These are phyloP conservation scores for Solanum tarijense DNA, from an alignment of 257 asterid species.

Conservation along the genomic window DNA sequence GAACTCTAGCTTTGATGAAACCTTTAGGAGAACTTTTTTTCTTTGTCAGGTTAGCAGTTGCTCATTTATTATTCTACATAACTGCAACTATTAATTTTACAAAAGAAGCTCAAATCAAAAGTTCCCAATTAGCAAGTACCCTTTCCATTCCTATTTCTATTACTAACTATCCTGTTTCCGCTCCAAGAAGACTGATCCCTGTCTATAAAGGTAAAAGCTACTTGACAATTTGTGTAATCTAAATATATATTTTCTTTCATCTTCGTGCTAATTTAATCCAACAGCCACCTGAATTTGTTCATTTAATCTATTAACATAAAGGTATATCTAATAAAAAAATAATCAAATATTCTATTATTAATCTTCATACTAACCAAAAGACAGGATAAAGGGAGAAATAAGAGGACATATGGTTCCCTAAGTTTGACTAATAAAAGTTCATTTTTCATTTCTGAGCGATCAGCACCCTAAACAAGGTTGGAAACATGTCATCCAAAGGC, in stretches of 20 bases:
- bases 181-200: not conserved
- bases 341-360: not conserved
- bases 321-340: not conserved
- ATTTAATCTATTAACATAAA: not conserved
- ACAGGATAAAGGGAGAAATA: not conserved
- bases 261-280: not conserved
- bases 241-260: not conserved
- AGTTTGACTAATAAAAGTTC: not conserved
- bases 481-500: not conserved
- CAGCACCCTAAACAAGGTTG: not conserved
- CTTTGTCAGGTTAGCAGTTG: not conserved
- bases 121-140: not conserved
- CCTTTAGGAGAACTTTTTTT: not conserved
- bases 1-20: not conserved
- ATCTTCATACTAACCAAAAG: not conserved
- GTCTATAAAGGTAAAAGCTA: not conserved
- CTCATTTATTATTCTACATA: not conserved
- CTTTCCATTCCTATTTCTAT: not conserved
- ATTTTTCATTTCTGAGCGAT: not conserved
- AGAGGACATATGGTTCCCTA: not conserved
- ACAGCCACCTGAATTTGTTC: not conserved
- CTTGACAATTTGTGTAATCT: not conserved
- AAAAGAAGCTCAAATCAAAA: not conserved
- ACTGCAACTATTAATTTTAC: not conserved
- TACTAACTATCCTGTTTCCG: not conserved